Conservation (phyloP, 2,329 filamentous ascomycete species). For the Bretziella fagacearum region DNA sequence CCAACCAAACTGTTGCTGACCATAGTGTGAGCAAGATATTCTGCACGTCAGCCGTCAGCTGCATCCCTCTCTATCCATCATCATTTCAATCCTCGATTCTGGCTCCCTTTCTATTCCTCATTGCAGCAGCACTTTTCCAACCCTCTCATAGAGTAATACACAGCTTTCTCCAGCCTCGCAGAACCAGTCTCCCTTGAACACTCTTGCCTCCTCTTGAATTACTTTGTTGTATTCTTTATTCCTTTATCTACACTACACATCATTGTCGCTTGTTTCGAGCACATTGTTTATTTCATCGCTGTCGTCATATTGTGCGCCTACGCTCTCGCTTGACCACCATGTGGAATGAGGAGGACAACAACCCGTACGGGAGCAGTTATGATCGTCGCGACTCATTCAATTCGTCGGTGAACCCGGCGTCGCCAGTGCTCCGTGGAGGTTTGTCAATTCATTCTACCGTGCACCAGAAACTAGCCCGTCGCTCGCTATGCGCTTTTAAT, state of each 20-base stretch:
- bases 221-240: neutral
- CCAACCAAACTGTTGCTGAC: neutral
- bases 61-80: too few species aligned
- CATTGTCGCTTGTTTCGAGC: neutral
- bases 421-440: conserved; percentile 41
- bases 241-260: too few species aligned
- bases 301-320: neutral
- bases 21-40: neutral
- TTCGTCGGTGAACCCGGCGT: conserved; percentile 47
- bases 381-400: conserved; percentile 68
- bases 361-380: conserved; percentile 84
- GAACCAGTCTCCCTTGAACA: neutral
- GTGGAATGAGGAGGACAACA: conserved; percentile 99
- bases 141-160: neutral
- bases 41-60: neutral
- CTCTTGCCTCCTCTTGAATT: neutral
- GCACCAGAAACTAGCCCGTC: neutral
- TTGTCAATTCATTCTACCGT: conserved; percentile 23
- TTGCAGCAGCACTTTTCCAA: neutral
- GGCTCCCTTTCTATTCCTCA: neutral
- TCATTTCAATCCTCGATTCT: neutral
- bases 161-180: neutral
- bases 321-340: conserved; percentile 33
- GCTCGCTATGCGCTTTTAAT: neutral
- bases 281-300: neutral